Evolutionary conservation across 768 basidiomycete genomes (phyloP).

Genomic region (Suillus occidentalis): DNA sequence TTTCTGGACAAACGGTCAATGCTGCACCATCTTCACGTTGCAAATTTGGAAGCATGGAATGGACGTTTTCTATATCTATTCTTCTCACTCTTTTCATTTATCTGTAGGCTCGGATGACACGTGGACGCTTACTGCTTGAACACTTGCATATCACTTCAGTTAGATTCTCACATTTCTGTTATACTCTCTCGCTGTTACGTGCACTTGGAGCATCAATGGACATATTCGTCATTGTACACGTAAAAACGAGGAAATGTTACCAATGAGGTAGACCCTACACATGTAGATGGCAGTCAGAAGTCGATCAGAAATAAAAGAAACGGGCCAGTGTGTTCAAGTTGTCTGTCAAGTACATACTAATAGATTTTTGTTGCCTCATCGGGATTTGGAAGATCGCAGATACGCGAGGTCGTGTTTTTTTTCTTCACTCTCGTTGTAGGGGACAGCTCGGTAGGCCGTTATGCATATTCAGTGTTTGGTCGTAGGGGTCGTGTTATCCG

Average conservation of each 20-base stretch:
- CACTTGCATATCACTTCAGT: neutral
- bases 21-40: constrained; percentile 10
- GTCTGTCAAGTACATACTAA: neutral
- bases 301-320: too few species aligned
- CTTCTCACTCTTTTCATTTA: neutral
- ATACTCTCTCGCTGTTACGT: neutral
- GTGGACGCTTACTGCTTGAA: neutral
- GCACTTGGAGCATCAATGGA: neutral
- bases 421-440: too few species aligned
- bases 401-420: too few species aligned
- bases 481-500: too few species aligned
- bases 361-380: neutral
- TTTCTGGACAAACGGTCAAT: constrained; percentile 24
- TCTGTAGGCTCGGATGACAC: neutral
- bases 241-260: neutral
- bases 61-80: constrained; percentile 1
- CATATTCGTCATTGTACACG: neutral
- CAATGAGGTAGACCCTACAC: neutral
- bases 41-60: neutral
- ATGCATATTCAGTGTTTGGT: too few species aligned
- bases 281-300: neutral
- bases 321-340: too few species aligned
- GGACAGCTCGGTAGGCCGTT: too few species aligned
- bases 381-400: too few species aligned
- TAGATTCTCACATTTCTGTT: neutral